phyloP scores from a whole-genome alignment of 345 rosid species.

The Acer negundo region DNA sequence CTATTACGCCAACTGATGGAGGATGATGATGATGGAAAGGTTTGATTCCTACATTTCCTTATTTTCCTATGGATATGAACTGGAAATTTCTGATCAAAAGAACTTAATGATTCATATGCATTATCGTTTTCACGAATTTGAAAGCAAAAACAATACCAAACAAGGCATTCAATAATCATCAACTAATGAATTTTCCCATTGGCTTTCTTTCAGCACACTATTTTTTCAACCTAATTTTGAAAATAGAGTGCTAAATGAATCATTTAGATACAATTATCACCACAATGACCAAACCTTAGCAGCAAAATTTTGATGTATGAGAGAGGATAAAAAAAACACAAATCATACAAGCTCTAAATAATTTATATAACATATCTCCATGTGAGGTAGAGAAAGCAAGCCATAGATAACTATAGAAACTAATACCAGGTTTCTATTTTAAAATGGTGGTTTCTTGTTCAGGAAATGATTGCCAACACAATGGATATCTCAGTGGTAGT shows the following conservation, averaged over 20 bases:
- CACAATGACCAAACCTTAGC: neutral
- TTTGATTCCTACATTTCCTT: constrained; percentile 30
- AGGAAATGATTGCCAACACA: constrained; percentile 61
- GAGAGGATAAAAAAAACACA: neutral
- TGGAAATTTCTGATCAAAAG: neutral
- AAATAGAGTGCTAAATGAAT: neutral
- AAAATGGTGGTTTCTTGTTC: constrained; percentile 19
- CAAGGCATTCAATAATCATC: neutral
- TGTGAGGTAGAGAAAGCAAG: neutral
- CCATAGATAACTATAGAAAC: neutral
- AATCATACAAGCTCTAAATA: neutral
- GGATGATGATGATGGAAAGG: constrained; percentile 66
- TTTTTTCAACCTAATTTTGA: neutral
- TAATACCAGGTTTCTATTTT: neutral
- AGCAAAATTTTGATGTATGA: neutral
- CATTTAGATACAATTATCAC: neutral
- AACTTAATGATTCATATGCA: neutral
- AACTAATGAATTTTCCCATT: neutral
- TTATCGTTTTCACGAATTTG: neutral
- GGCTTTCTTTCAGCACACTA: no score
- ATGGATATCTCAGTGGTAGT: constrained; percentile 51
- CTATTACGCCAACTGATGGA: constrained; percentile 51
- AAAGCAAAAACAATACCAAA: neutral
- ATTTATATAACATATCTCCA: neutral
- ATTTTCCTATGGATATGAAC: neutral